These are phyloP conservation scores for Aspergillus cejpii DNA, from an alignment of 2,329 filamentous ascomycete species.

Conservation along the genomic window DNA sequence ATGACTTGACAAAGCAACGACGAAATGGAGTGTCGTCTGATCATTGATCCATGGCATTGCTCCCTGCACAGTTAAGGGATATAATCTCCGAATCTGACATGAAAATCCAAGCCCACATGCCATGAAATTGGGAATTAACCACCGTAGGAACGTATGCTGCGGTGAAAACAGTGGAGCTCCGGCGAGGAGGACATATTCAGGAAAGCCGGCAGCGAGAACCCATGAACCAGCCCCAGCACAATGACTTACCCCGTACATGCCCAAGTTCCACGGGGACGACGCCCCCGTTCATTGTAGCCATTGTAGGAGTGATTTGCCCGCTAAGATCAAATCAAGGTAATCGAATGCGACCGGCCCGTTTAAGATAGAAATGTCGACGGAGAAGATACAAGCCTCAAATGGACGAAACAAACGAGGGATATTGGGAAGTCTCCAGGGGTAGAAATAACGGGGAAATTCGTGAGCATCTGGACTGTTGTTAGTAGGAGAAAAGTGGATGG, in stretches of 20 bases:
- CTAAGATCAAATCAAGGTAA: background rate
- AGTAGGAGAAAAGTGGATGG: conserved; percentile 15
- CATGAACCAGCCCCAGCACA: conserved; percentile 11
- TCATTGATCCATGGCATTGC: conserved; percentile 5
- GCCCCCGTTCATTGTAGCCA: conserved; percentile 24
- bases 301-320: conserved; percentile 9
- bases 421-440: conserved; percentile 2
- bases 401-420: background rate
- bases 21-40: conserved; percentile 4
- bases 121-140: background rate
- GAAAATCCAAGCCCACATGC: background rate
- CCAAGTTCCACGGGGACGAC: conserved; percentile 24
- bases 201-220: conserved; percentile 5
- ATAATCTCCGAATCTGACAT: background rate
- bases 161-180: background rate
- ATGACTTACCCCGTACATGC: background rate
- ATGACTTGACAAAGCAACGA: conserved; percentile 4
- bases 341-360: conserved; percentile 18
- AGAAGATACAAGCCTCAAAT: background rate
- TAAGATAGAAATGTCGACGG: background rate
- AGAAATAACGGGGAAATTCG: conserved; percentile 3
- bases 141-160: background rate
- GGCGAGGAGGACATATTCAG: background rate
- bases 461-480: conserved; percentile 12
- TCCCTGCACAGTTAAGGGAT: background rate